phyloP scores from a whole-genome alignment of 2,329 filamentous ascomycete species.

The Ophiostoma ips region DNA sequence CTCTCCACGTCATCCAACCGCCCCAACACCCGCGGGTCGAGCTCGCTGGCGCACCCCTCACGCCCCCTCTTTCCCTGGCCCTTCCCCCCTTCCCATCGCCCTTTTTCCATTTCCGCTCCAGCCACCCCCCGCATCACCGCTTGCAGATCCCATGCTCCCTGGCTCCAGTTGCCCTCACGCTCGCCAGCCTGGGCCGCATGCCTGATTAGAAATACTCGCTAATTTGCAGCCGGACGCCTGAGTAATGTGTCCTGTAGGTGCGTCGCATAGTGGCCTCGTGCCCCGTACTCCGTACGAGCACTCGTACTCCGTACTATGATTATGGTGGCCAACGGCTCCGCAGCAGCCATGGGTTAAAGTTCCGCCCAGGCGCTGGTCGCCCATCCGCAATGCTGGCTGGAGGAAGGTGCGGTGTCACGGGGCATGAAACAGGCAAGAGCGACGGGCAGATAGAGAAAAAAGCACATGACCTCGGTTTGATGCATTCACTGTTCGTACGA shows the following conservation, averaged over 20 bases:
- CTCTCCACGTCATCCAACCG: neutral
- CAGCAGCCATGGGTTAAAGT: constrained; percentile 1
- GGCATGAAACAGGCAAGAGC: neutral
- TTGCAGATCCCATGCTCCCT: constrained; percentile 3
- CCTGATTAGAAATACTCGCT: neutral
- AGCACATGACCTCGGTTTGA: too few relatives aligned
- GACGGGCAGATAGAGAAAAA: neutral
- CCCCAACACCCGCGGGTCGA: neutral
- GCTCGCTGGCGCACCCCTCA: neutral
- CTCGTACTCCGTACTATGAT: too few relatives aligned
- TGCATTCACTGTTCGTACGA: too few relatives aligned
- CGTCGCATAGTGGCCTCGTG: neutral
- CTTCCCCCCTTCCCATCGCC: neutral
- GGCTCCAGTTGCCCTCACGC: neutral
- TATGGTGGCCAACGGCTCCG: constrained; percentile 6
- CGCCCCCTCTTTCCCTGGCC: neutral
- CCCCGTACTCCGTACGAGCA: neutral
- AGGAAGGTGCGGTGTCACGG: neutral
- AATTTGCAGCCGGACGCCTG: neutral
- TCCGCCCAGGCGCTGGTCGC: constrained; percentile 1
- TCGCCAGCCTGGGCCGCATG: neutral
- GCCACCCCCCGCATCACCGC: constrained; percentile 5
- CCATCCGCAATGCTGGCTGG: constrained; percentile 1
- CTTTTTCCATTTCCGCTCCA: constrained; percentile 1
- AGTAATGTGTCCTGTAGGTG: neutral